A percentile compares a stretch with the other conserved stretches of the same genome.
phyloP scores from a whole-genome alignment of 2,329 filamentous ascomycete genomes.

The Stagonosporopsis chrysanthemi region DNA sequence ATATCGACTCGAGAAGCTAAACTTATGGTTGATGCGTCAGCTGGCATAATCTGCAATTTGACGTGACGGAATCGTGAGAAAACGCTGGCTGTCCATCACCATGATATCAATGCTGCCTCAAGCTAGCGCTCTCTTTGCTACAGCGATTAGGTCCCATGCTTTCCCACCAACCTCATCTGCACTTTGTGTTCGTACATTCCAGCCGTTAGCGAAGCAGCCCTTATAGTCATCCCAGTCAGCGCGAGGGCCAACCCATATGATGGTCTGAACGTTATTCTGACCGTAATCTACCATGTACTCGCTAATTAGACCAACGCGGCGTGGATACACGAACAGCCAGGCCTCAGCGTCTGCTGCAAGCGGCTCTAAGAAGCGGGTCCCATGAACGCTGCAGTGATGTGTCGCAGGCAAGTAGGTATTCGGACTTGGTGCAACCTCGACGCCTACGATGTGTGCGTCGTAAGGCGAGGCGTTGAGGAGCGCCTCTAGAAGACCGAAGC shows the following conservation, averaged over 20 bases:
- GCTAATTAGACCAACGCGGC: constrained; percentile 54
- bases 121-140: constrained; percentile 15
- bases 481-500: constrained; percentile 60
- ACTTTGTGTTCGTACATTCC: constrained; percentile 28
- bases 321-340: constrained; percentile 65
- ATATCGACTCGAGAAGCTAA: not conserved
- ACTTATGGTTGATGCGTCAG: too few species aligned
- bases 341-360: constrained; percentile 52
- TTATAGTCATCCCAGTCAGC: constrained; percentile 53
- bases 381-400: constrained; percentile 53
- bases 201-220: constrained; percentile 30
- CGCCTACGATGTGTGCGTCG: constrained; percentile 51
- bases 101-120: not conserved
- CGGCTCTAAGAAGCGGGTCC: constrained; percentile 54
- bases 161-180: constrained; percentile 42
- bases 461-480: constrained; percentile 41
- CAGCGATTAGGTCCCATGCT: constrained; percentile 44
- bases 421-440: constrained; percentile 57
- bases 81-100: not conserved
- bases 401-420: constrained; percentile 56
- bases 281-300: constrained; percentile 54
- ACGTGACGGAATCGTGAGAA: too few species aligned
- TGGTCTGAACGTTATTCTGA: constrained; percentile 36
- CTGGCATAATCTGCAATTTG: too few species aligned
- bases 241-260: constrained; percentile 55